Evolutionary conservation across 2,329 filamentous ascomycete species (phyloP).

Genomic region (Beauveria sp.): DNA sequence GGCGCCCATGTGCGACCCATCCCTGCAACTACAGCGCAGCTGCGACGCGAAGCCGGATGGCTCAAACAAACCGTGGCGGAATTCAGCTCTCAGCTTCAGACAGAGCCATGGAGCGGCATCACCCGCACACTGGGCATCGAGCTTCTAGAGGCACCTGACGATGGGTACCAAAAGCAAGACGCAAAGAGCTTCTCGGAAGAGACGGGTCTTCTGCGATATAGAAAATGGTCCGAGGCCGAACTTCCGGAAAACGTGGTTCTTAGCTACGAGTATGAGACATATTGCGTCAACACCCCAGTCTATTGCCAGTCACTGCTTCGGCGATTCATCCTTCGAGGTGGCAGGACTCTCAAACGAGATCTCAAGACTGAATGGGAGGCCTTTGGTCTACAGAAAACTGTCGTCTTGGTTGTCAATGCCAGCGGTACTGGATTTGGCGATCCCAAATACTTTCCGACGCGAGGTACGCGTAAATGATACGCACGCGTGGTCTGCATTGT

Average conservation of each 20-base stretch:
- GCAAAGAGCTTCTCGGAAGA: slow-evolving; percentile 20
- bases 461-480: slow-evolving; percentile 19
- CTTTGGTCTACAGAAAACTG: slow-evolving; percentile 17
- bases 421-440: slow-evolving; percentile 28
- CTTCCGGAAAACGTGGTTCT: slow-evolving; percentile 35
- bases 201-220: slow-evolving; percentile 22
- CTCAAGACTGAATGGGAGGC: slow-evolving; percentile 26
- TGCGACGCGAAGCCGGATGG: slow-evolving; percentile 25
- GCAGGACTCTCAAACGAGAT: slow-evolving; percentile 20
- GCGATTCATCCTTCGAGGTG: slow-evolving; percentile 23
- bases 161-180: slow-evolving; percentile 29
- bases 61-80: slow-evolving; percentile 21
- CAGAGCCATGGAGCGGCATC: slow-evolving; percentile 33
- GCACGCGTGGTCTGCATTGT: not conserved
- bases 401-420: slow-evolving; percentile 25
- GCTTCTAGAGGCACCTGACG: slow-evolving; percentile 39
- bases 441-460: slow-evolving; percentile 24
- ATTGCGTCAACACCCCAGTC: slow-evolving; percentile 47
- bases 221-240: slow-evolving; percentile 24
- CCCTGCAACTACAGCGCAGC: slow-evolving; percentile 27
- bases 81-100: slow-evolving; percentile 17
- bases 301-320: slow-evolving; percentile 37
- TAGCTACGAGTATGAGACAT: slow-evolving; percentile 45
- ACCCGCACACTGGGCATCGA: slow-evolving; percentile 43
- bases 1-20: slow-evolving; percentile 49